Evolutionary conservation across 1,284 basidiomycete species (phyloP).

Genomic region (Chalciporus piperatoides): DNA sequence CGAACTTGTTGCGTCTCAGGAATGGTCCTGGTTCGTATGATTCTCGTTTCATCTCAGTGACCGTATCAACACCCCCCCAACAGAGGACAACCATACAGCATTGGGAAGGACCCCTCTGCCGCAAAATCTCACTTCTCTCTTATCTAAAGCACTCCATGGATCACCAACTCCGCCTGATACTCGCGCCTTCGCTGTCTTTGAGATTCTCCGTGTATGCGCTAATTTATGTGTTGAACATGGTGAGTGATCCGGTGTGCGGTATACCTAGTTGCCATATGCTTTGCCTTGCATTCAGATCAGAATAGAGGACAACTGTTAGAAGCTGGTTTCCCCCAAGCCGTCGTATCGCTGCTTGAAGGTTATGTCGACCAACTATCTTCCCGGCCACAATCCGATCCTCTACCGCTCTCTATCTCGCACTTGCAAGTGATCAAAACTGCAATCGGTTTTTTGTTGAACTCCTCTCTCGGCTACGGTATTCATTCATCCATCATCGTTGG

Average conservation of each 20-base stretch:
- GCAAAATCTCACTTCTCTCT: slow-evolving; percentile 56
- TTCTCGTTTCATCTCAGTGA: slow-evolving; percentile 1
- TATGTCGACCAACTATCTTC: slow-evolving; percentile 56
- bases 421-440: slow-evolving; percentile 74
- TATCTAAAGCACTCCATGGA: slow-evolving; percentile 51
- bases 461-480: slow-evolving; percentile 73
- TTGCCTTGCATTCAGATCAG: slow-evolving; percentile 40
- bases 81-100: slow-evolving; percentile 68
- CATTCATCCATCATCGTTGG: slow-evolving; percentile 3
- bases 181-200: slow-evolving; percentile 50
- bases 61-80: slow-evolving; percentile 17
- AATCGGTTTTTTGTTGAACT: slow-evolving; percentile 77
- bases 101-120: slow-evolving; percentile 64
- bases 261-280: slow-evolving; percentile 2
- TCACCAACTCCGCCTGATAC: slow-evolving; percentile 42
- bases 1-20: slow-evolving; percentile 57
- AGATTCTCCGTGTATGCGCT: slow-evolving; percentile 70
- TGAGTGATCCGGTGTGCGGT: slow-evolving; percentile 28
- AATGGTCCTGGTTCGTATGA: slow-evolving; percentile 42
- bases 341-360: slow-evolving; percentile 63
- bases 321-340: slow-evolving; percentile 61
- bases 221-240: slow-evolving; percentile 82
- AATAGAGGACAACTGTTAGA: slow-evolving; percentile 70
- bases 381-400: slow-evolving; percentile 39
- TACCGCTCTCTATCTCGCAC: slow-evolving; percentile 54